Conservation (phyloP, 139 green algal genomes). For the Chlorella sp. region DNA sequence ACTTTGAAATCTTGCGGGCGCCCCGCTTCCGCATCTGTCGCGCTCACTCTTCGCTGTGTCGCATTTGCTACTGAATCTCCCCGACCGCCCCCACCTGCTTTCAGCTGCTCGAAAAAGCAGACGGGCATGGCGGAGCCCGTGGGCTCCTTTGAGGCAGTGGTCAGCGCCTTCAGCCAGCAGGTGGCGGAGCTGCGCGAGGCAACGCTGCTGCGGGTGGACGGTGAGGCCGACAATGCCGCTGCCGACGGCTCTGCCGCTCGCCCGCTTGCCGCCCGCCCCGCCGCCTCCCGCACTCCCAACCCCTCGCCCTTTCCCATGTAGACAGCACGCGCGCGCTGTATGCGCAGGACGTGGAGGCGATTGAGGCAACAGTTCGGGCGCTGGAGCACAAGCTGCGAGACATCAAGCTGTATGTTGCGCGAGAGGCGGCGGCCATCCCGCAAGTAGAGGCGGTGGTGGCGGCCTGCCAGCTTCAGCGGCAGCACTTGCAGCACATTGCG, state of each 20-base stretch:
- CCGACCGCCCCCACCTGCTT: neutral
- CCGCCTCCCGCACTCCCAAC: neutral
- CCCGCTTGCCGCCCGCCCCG: neutral
- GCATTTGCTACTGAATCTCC: neutral
- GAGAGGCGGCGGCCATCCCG: constrained; percentile 38
- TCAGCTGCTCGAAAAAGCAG: neutral
- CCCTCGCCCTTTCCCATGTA: neutral
- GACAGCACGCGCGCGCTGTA: constrained; percentile 36
- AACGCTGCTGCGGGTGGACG: constrained; percentile 45
- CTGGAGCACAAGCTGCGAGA: constrained; percentile 40
- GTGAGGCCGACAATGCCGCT: constrained; percentile 1
- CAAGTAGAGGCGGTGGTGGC: constrained; percentile 59
- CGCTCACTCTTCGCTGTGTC: neutral
- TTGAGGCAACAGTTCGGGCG: constrained; percentile 40
- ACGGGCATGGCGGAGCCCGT: neutral
- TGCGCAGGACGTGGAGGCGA: constrained; percentile 38
- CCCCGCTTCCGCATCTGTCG: no score
- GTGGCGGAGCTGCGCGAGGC: constrained; percentile 42
- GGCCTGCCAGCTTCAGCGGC: constrained; percentile 50
- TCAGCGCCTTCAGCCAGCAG: constrained; percentile 21
- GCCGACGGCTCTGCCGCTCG: neutral
- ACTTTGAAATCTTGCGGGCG: no score
- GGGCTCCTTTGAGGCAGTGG: constrained; percentile 34
- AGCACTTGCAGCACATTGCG: constrained; percentile 58
- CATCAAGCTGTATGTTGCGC: constrained; percentile 24